A percentile compares a stretch with the other conserved stretches of the same genome.
These are phyloP conservation scores for Aspergillus cavernicola DNA, from an alignment of 495 filamentous ascomycete species.

Conservation along the genomic window DNA sequence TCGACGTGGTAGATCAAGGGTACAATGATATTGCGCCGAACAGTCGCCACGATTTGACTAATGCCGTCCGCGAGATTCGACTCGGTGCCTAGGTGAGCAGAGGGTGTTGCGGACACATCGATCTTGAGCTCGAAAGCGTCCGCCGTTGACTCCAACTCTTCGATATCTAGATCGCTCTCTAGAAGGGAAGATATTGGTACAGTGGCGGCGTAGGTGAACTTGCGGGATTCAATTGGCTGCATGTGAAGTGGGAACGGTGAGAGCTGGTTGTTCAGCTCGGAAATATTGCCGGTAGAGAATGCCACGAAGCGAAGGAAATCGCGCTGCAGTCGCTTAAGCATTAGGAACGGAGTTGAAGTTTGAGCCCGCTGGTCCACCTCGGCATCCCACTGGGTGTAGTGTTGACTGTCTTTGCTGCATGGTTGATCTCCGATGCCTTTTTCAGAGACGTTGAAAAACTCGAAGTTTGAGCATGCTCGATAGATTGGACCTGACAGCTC, in stretches of 20 bases:
- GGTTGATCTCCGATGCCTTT: conserved; percentile 21
- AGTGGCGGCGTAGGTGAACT: conserved; percentile 58
- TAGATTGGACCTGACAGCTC: conserved; percentile 51
- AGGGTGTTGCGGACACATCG: conserved; percentile 38
- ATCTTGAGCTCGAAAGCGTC: conserved; percentile 68
- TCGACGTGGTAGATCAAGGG: conserved; percentile 49
- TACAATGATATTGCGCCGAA: conserved; percentile 61
- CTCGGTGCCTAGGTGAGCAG: conserved; percentile 30
- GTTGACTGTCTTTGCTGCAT: conserved; percentile 24
- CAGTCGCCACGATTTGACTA: conserved; percentile 53
- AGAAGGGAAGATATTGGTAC: conserved; percentile 60
- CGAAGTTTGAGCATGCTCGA: conserved; percentile 65
- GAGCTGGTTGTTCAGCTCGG: conserved; percentile 52
- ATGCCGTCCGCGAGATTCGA: conserved; percentile 41
- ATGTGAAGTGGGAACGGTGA: conserved; percentile 67
- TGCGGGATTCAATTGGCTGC: conserved; percentile 57
- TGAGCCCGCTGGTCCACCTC: conserved; percentile 36
- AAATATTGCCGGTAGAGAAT: conserved; percentile 53
- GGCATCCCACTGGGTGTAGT: conserved; percentile 28
- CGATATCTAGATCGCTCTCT: conserved; percentile 54
- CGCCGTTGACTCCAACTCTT: conserved; percentile 58
- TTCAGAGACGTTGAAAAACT: conserved; percentile 69
- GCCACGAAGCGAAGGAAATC: conserved; percentile 69
- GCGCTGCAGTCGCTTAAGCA: conserved; percentile 63
- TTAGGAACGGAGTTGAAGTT: conserved; percentile 53